phyloP scores from a whole-genome alignment of 331 rosid genomes.

The Malus hybrid region DNA sequence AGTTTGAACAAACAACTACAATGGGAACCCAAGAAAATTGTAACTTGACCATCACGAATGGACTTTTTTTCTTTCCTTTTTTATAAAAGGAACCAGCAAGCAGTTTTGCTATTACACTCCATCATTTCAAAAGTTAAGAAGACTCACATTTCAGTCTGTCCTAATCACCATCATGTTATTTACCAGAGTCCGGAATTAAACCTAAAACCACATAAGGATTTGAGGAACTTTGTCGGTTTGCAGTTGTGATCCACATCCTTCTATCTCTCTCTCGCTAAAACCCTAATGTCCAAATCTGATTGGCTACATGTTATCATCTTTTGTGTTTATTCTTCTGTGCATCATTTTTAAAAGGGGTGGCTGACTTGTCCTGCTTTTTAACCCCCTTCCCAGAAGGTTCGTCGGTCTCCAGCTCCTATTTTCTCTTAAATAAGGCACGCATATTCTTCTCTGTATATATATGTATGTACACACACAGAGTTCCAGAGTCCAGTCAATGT shows the following conservation, averaged over 20 bases:
- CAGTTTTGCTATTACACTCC: fast-evolving
- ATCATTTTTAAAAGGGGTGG: background rate
- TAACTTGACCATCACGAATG: background rate
- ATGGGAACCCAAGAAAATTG: background rate
- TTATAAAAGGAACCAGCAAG: fast-evolving
- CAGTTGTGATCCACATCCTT: background rate
- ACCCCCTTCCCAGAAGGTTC: constrained; percentile 6
- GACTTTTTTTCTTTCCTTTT: background rate
- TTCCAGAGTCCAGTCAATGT: background rate
- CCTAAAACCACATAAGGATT: background rate
- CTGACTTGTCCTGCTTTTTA: background rate
- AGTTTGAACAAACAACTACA: background rate
- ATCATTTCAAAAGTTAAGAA: fast-evolving
- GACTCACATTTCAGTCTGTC: too few species aligned
- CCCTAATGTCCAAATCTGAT: background rate
- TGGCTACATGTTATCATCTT: background rate
- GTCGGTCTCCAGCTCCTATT: background rate
- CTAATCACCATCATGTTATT: too few species aligned
- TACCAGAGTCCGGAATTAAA: fast-evolving
- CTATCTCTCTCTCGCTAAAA: too few species aligned
- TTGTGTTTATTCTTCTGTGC: too few species aligned
- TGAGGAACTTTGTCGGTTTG: background rate
- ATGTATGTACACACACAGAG: too few species aligned
- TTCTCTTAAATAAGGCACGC: background rate
- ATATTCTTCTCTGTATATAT: background rate